Conservation (phyloP, 148 eudicot species). For the Spergularia bocconei region DNA sequence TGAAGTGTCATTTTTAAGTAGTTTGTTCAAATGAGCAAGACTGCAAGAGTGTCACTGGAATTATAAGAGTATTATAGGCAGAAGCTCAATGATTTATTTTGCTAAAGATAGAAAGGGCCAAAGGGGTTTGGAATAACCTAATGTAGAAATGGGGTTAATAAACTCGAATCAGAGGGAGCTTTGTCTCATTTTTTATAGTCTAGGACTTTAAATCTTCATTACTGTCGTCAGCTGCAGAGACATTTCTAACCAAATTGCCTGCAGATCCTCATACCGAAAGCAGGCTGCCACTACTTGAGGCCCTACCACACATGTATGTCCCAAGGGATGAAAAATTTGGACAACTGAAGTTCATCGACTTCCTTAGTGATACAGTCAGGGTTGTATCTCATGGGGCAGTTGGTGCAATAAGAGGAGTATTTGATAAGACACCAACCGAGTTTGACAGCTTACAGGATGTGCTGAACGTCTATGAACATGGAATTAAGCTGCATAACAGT, state of each 20-base stretch:
- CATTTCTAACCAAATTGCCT: slow-evolving; percentile 11
- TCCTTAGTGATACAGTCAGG: slow-evolving; percentile 49
- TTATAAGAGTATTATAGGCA: too few relatives aligned
- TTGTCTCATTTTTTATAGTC: neutral
- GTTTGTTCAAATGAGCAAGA: too few relatives aligned
- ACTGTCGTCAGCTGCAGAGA: neutral
- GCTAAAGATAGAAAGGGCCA: too few relatives aligned
- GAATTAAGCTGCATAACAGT: slow-evolving; percentile 40
- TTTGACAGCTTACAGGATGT: slow-evolving; percentile 64
- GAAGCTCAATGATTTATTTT: too few relatives aligned
- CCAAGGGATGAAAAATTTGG: slow-evolving; percentile 81
- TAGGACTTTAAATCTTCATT: neutral
- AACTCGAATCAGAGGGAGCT: neutral
- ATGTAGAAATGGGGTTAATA: neutral
- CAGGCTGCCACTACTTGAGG: slow-evolving; percentile 48
- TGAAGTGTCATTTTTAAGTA: too few relatives aligned
- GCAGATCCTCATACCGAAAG: slow-evolving; percentile 71
- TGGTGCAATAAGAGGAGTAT: slow-evolving; percentile 42
- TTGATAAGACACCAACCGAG: slow-evolving; percentile 54
- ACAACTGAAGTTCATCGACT: slow-evolving; percentile 57
- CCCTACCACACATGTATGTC: slow-evolving; percentile 48
- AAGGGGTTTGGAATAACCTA: too few relatives aligned
- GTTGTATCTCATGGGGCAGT: slow-evolving; percentile 46
- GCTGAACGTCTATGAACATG: slow-evolving; percentile 51
- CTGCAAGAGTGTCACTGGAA: too few relatives aligned